Base-by-base conservation (phyloP, 495 filamentous ascomycete genomes). In the Xylaria scruposa region DNA sequence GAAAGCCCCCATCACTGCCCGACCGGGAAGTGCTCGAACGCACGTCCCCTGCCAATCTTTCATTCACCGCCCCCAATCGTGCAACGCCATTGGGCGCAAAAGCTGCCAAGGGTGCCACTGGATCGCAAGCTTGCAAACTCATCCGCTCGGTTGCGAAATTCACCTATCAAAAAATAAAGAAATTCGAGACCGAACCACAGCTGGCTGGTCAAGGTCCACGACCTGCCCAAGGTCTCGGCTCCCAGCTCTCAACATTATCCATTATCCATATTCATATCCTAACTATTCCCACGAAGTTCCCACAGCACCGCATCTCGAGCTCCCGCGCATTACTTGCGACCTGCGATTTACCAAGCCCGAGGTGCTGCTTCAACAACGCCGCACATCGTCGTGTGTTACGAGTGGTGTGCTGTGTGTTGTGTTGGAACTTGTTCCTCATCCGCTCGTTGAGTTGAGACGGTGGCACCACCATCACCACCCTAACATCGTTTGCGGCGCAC, bases 201-300 rank as follows among this genome's bases (percentile, higher is more conserved):
- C 33, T 17, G 60, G 33, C 67, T 15, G 53, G 36, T 53, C 46
- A 33, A 4, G 63, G 63, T 66, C 46, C 63, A 46, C 31, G 63
- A 33, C 61, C 67, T 70, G 44, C 26, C 47, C 66, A 26, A 47
- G 68, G 46, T 62, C 68, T 31, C 65, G 36, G 47, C 46, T 60
- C 58, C 33, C 58, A 60, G 58, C 58, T 60, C 69, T 65, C 69
- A 65, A 71, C 9, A 71, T 64, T 38, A 38, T 38, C 36, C 36
- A 38, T 38, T 8, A 64, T 65, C 69, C 64, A 56, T 21, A 38
- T 71, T 40, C 65, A 47, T 66, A 71, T 71, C 64, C 61, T 26
- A 21, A 13, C 49, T 42, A 47, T 64, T 54, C 21, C 47, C 65
- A 68, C n/a, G 12, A 36, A n/a, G 19, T 60, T 38, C 24, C 40